Conservation (phyloP, 805 yeast genomes). For the Lipomyces anomalus region DNA sequence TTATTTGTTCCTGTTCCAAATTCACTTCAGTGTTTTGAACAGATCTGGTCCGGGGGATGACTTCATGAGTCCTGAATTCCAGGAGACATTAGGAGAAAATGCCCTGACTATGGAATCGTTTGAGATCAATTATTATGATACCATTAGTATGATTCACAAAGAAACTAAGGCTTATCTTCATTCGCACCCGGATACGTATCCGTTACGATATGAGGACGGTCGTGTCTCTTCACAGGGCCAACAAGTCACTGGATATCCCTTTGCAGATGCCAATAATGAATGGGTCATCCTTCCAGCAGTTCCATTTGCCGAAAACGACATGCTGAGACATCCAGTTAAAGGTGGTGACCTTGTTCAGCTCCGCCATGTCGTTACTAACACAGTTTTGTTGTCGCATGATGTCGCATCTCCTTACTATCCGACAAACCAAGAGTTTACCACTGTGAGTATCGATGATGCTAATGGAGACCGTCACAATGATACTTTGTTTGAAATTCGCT, state of each 20-base stretch:
- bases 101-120: constrained; percentile 65
- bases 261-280: constrained; percentile 55
- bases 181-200: constrained; percentile 72
- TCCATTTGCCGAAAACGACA: constrained; percentile 39
- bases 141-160: constrained; percentile 71
- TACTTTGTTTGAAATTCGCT: constrained; percentile 71
- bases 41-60: constrained; percentile 94
- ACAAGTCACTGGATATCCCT: constrained; percentile 73
- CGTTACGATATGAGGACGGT: constrained; percentile 92
- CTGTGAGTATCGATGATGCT: constrained; percentile 58
- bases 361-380: constrained; percentile 73
- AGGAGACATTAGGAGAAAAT: constrained; percentile 83
- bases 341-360: constrained; percentile 75
- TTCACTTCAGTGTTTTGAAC: constrained; percentile 75
- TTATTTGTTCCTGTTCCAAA: constrained; percentile 83
- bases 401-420: constrained; percentile 91
- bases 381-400: constrained; percentile 81
- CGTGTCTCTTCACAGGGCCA: constrained; percentile 91
- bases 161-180: constrained; percentile 75
- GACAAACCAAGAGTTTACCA: constrained; percentile 90
- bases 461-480: constrained; percentile 53
- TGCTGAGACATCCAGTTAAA: constrained; percentile 46
- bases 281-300: constrained; percentile 78
- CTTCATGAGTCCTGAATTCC: constrained; percentile 93
- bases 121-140: constrained; percentile 68